phyloP scores from a whole-genome alignment of 2,329 filamentous ascomycete species.

The Hypoxylon sp. region DNA sequence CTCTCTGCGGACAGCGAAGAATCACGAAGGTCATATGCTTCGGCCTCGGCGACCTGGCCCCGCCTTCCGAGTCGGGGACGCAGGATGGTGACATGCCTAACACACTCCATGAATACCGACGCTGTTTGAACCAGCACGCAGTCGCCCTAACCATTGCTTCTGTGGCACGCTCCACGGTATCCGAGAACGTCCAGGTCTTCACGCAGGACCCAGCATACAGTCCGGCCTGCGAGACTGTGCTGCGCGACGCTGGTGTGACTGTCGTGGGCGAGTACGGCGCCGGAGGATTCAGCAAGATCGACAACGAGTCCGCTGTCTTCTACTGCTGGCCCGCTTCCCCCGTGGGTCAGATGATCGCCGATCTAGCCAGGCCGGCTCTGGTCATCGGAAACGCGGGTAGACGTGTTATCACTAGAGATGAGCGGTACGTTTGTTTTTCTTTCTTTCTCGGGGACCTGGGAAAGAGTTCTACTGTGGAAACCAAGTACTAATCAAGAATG shows the following conservation, averaged over 20 bases:
- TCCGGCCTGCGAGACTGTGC: constrained; percentile 9
- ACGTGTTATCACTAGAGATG: neutral
- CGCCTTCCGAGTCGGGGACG: no score
- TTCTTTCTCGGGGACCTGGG: no score
- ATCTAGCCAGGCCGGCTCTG: constrained; percentile 46
- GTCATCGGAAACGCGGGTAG: constrained; percentile 10
- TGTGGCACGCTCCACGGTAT: neutral
- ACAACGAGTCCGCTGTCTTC: constrained; percentile 48
- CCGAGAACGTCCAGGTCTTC: constrained; percentile 30
- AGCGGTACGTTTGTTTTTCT: constrained; percentile 7
- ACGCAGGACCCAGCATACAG: constrained; percentile 40
- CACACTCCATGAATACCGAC: no score
- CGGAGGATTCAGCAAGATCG: constrained; percentile 48
- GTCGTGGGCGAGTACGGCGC: constrained; percentile 38
- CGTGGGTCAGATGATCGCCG: constrained; percentile 49
- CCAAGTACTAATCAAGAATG: no score
- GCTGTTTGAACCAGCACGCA: constrained; percentile 35
- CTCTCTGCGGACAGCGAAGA: constrained; percentile 22
- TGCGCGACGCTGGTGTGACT: constrained; percentile 34
- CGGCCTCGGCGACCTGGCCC: no score
- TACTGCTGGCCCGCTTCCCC: constrained; percentile 45
- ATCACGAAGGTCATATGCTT: constrained; percentile 43
- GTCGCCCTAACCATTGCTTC: constrained; percentile 37
- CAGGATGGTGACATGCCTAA: no score
- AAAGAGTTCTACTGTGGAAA: no score